Evolutionary conservation across 352 stramenopile species (phyloP), one percentile per base, ranked within the genome.

Genomic region (Phytopythium mirpurense): DNA sequence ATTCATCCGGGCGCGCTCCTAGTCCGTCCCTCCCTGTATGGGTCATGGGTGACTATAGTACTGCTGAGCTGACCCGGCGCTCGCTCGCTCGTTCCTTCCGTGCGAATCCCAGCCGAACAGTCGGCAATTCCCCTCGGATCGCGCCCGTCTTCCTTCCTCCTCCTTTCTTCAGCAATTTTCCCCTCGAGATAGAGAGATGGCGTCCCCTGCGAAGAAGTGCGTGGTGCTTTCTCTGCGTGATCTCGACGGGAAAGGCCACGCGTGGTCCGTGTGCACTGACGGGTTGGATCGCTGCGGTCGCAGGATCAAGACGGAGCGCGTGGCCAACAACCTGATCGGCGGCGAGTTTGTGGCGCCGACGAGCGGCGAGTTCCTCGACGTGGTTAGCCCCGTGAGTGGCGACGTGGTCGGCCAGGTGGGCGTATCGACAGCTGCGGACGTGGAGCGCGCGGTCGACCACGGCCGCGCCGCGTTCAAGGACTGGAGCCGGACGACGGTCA

Each of bases 401-500:
- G 57, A 80, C 21, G 68, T 84, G 16, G 84, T 98, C 57, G 90
- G 78, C 24, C 69, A 74, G 35, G 86, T 90, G 19, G 88, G 78
- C 23, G 23, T 98, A 18, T 98, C 91, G 24, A 78, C 54, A 23
- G 35, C 70, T 2, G 42, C 56, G 2, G 95, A 99, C 62, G 93
- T 99, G 18, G 60, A 93, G 12, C 41, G 59, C 0, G 96, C 96
- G 19, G 87, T 98, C 7, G 54, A 62, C 3, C 64, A 63, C 6
- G 95, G 81, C 32, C 68, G 89, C 45, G 65, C 67, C 10, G 95
- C 96, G n/a, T 97, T 98, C 51, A 59, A 66, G 3, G 56, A 72
- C 29, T 99, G 96, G 96, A 93, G 78, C 36, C 65, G 65, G 4
- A 68, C 96, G 35, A 99, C 96, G 1, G 81, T 97, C 58, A 99